These are phyloP conservation scores for Pichia exigua DNA, from an alignment of 805 yeast species.

Conservation along the genomic window DNA sequence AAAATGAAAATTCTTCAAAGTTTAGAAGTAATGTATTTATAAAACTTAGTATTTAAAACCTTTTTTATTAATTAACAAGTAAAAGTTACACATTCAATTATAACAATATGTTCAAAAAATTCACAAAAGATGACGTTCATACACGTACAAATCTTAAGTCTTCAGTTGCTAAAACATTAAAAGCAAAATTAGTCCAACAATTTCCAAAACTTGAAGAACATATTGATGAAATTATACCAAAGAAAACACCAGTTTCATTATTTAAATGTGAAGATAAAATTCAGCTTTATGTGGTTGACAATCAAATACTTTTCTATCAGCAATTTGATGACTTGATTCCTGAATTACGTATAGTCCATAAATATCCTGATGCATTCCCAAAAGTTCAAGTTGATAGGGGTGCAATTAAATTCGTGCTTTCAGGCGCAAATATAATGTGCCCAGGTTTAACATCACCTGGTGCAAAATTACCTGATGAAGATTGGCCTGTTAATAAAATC, in stretches of 20 bases:
- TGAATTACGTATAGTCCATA: slow-evolving; percentile 64
- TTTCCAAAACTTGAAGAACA: slow-evolving; percentile 68
- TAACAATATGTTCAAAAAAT: slow-evolving; percentile 32
- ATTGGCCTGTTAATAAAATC: slow-evolving; percentile 55
- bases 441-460: slow-evolving; percentile 88
- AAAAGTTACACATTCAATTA: neutral
- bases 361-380: slow-evolving; percentile 79
- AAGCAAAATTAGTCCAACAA: slow-evolving; percentile 61
- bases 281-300: slow-evolving; percentile 65
- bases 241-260: slow-evolving; percentile 72
- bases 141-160: slow-evolving; percentile 89
- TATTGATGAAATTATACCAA: slow-evolving; percentile 79
- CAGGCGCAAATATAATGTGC: slow-evolving; percentile 96
- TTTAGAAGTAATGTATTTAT: too few species aligned
- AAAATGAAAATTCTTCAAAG: neutral
- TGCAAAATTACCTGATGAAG: slow-evolving; percentile 71
- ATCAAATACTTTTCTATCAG: slow-evolving; percentile 70
- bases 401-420: slow-evolving; percentile 89
- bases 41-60: too few species aligned
- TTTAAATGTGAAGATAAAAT: slow-evolving; percentile 88
- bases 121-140: slow-evolving; percentile 80
- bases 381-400: slow-evolving; percentile 89
- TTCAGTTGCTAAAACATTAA: slow-evolving; percentile 87
- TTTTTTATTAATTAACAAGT: too few species aligned
- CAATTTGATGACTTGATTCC: slow-evolving; percentile 78